phyloP scores from a whole-genome alignment of 805 yeast species.

The Candida hungchunana region DNA sequence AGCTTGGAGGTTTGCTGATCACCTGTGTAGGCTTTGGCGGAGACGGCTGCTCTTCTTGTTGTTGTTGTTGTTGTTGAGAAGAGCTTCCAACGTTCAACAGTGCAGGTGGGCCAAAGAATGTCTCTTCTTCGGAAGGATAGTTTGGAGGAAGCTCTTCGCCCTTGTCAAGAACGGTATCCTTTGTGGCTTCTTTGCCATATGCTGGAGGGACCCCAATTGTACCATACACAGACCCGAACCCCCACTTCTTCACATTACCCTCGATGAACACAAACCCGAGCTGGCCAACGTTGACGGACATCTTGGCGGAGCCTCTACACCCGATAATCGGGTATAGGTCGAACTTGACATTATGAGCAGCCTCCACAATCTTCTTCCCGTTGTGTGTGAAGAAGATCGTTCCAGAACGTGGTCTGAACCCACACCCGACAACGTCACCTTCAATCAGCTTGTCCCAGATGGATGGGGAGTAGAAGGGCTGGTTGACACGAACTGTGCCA shows the following conservation, averaged over 20 bases:
- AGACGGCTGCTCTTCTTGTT: not conserved
- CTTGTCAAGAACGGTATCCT: conserved; percentile 57
- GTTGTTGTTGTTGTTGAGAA: not conserved
- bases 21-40: conserved; percentile 7
- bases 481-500: conserved; percentile 76
- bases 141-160: conserved; percentile 73
- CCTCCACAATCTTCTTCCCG: conserved; percentile 85
- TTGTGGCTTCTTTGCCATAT: conserved; percentile 36
- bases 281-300: conserved; percentile 90
- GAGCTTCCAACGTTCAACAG: conserved; percentile 6
- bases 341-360: conserved; percentile 70
- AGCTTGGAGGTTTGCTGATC: conserved; percentile 25
- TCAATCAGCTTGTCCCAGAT: conserved; percentile 42
- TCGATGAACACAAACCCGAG: conserved; percentile 77
- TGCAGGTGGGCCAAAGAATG: conserved; percentile 50
- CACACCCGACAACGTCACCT: conserved; percentile 93
- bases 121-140: conserved; percentile 59
- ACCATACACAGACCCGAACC: conserved; percentile 48
- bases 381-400: conserved; percentile 91
- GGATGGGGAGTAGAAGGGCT: conserved; percentile 49
- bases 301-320: conserved; percentile 70
- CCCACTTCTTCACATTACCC: conserved; percentile 83
- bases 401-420: conserved; percentile 78
- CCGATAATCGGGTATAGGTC: conserved; percentile 86
- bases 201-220: conserved; percentile 43